These are phyloP conservation scores for Paramecium sonneborni DNA, from an alignment of 73 alveolate genomes.

Conservation along the genomic window DNA sequence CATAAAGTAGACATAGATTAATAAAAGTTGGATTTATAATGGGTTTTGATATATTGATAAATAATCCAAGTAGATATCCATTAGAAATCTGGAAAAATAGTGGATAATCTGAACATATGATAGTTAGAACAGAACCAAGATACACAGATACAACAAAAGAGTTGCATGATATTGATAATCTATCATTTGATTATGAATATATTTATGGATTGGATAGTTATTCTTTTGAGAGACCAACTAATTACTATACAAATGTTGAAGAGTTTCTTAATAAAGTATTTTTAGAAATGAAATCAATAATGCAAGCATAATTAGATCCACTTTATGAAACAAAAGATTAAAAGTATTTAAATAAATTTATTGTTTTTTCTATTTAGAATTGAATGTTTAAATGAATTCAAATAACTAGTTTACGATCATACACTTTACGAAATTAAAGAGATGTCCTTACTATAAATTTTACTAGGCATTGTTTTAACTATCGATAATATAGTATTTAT, in stretches of 20 bases:
- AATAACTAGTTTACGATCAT: slow-evolving; percentile 34
- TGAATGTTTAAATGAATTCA: slow-evolving; percentile 52
- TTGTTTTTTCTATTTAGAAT: neutral
- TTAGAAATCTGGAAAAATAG: slow-evolving; percentile 40
- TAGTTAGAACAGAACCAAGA: slow-evolving; percentile 29
- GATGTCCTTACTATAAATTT: neutral
- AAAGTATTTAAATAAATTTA: neutral
- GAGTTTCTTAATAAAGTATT: slow-evolving; percentile 38
- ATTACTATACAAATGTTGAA: slow-evolving; percentile 48
- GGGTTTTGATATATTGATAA: slow-evolving; percentile 36
- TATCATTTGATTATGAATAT: slow-evolving; percentile 51
- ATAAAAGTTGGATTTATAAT: slow-evolving; percentile 40
- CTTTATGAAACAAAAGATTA: slow-evolving; percentile 46
- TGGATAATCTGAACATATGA: slow-evolving; percentile 51
- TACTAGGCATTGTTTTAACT: slow-evolving; percentile 5
- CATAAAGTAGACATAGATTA: slow-evolving; percentile 24
- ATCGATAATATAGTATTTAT: neutral
- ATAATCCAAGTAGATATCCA: slow-evolving; percentile 49
- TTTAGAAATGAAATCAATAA: slow-evolving; percentile 41
- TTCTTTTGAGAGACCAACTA: slow-evolving; percentile 22
- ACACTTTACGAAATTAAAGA: slow-evolving; percentile 48
- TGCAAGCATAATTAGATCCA: slow-evolving; percentile 50
- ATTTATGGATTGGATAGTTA: slow-evolving; percentile 53
- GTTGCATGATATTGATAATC: slow-evolving; percentile 34
- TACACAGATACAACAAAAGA: slow-evolving; percentile 57